phyloP scores from a whole-genome alignment of 2,329 filamentous ascomycete genomes.

The Zymoseptoria passerinii region DNA sequence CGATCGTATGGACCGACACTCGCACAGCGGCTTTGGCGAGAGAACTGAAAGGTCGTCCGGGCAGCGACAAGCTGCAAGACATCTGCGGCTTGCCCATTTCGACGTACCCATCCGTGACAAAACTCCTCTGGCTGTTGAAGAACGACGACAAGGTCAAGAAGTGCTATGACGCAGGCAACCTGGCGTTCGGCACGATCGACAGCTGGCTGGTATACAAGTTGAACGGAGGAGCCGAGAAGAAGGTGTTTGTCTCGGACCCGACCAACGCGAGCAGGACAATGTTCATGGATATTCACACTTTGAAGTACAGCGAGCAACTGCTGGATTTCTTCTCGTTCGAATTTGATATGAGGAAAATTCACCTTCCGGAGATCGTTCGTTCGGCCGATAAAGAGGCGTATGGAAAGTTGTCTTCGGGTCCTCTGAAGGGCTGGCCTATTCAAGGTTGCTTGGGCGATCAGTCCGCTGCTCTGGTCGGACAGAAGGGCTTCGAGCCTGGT shows the following conservation, averaged over 20 bases:
- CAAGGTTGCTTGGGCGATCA: constrained; percentile 80
- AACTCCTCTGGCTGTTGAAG: constrained; percentile 75
- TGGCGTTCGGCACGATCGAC: constrained; percentile 86
- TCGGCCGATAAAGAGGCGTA: constrained; percentile 69
- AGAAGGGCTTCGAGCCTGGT: constrained; percentile 63
- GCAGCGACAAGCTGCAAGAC: constrained; percentile 59
- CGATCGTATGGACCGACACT: constrained; percentile 86
- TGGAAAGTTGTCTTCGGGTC: constrained; percentile 56
- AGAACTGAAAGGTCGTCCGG: constrained; percentile 60
- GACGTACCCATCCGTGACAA: constrained; percentile 80
- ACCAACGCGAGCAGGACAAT: constrained; percentile 86
- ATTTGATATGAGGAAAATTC: constrained; percentile 62
- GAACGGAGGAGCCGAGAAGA: constrained; percentile 58
- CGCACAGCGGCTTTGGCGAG: constrained; percentile 67
- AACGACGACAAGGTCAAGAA: constrained; percentile 61
- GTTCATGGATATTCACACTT: constrained; percentile 82
- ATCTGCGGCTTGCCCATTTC: constrained; percentile 76
- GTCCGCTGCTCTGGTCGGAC: constrained; percentile 72
- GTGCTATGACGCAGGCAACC: constrained; percentile 67
- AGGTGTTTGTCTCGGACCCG: constrained; percentile 72
- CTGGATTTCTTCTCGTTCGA: constrained; percentile 64
- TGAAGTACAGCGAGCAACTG: constrained; percentile 70
- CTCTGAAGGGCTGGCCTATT: constrained; percentile 62
- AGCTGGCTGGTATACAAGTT: constrained; percentile 80
- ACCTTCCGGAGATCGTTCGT: constrained; percentile 70